Evolutionary conservation across 441 rosid species (phyloP), one percentile per base, ranked within the genome.

Genomic region (Erysimum cheiri): DNA sequence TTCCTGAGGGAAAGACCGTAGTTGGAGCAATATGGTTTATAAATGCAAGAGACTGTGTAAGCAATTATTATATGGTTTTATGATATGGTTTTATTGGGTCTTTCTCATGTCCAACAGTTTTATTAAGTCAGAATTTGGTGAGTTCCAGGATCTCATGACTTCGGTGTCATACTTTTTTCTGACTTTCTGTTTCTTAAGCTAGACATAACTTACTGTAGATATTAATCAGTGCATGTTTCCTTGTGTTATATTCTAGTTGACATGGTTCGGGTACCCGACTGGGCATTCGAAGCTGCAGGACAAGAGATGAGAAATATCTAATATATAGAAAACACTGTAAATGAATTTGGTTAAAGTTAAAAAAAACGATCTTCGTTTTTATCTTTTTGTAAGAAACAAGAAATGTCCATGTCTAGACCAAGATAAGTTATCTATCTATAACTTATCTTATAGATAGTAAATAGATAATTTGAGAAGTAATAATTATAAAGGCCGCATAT

Each of bases 1-100:
- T 89, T 88, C 75, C 88, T 92, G 49, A 89, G 94, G 96, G 91
- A 32, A 89, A 96, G 98, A 92, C 98, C 62, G 67, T 92, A 66
- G 79, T 88, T 40, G 98, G 96, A 67, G 83, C 91, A 12, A 65
- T 88, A 11, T 92, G 96, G 98, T 89, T 87, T 83, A 83, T 81
- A 33, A 70, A 77, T 46, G 88, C 98, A 5, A 85, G 80, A 64
- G 70, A 81, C 67, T 92, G 98, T 80, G 98, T 92, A 81, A 84
- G 93, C 74, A 53, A 50, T 32, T 36, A 47, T 14, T 17, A 28
- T 12, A 44, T 43, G 32, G 46, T 35, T 47, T 28, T 64, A 64
- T 49, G 24, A 47, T 19, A 35, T 32, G 7, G 32, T 1, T 44
- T 55, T 37, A 32, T 54, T 67, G 53, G 76, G 19, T 41, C 5